phyloP scores from a whole-genome alignment of 306 rosid species.

The Rubus parviflorus region DNA sequence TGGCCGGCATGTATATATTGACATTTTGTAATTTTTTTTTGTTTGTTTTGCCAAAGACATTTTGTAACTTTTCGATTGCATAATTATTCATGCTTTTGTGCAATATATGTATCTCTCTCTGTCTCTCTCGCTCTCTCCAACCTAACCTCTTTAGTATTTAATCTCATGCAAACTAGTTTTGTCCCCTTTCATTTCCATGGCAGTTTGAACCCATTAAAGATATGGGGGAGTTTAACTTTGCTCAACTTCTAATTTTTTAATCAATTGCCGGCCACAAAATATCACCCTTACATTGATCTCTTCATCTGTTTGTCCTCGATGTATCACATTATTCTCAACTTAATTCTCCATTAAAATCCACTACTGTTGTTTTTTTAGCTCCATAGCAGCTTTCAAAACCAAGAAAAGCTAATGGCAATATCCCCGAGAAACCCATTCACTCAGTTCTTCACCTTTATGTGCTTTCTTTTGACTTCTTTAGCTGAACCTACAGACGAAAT shows the following conservation, averaged over 20 bases:
- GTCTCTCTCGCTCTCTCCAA: not conserved
- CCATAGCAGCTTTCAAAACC: constrained; percentile 24
- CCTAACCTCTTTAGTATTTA: not conserved
- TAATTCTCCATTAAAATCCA: constrained; percentile 20
- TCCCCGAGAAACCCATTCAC: constrained; percentile 13
- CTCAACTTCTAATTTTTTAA: constrained; percentile 27
- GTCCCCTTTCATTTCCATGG: not conserved
- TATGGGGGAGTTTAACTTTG: constrained; percentile 23
- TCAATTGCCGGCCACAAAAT: constrained; percentile 48
- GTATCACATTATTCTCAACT: constrained; percentile 29
- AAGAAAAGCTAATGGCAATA: constrained; percentile 30
- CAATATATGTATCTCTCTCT: not conserved
- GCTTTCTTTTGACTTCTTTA: constrained; percentile 25
- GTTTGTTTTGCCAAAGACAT: too few relatives aligned
- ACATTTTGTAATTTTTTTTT: not conserved
- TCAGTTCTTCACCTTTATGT: constrained; percentile 26
- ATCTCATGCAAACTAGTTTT: constrained; percentile 1
- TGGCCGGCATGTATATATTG: constrained; percentile 18
- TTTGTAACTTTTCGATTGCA: not conserved
- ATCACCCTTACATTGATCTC: constrained; percentile 28
- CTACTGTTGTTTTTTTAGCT: constrained; percentile 17
- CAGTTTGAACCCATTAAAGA: not conserved
- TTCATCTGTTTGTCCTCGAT: constrained; percentile 41
- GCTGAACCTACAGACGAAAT: constrained; percentile 27
- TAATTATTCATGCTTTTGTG: not conserved